Evolutionary conservation across 1,139 yeast genomes (phyloP).

Genomic region (Zygosaccharomyces sapae): DNA sequence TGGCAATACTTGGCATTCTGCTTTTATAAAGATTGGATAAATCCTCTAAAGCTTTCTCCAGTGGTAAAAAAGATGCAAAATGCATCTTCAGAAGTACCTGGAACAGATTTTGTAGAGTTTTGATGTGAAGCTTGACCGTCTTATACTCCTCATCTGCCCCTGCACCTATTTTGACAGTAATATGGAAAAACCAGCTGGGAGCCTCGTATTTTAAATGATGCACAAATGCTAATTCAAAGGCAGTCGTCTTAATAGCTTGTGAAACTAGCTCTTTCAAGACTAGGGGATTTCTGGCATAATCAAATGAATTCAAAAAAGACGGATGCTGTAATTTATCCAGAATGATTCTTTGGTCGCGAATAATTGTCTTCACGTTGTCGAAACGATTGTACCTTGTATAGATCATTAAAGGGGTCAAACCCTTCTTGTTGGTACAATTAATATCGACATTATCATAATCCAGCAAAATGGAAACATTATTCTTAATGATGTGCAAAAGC

Average conservation of each 20-base stretch:
- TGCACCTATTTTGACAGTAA: constrained; percentile 11
- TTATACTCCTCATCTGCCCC: constrained; percentile 4
- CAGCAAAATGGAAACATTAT: constrained; percentile 44
- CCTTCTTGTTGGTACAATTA: constrained; percentile 57
- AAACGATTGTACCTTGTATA: constrained; percentile 66
- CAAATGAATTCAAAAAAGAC: constrained; percentile 44
- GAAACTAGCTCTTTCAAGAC: constrained; percentile 21
- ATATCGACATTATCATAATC: constrained; percentile 46
- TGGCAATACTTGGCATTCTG: constrained; percentile 16
- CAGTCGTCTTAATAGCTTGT: constrained; percentile 14
- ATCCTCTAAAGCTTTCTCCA: constrained; percentile 12
- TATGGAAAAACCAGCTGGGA: constrained; percentile 21
- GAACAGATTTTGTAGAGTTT: constrained; percentile 17
- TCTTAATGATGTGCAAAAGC: constrained; percentile 62
- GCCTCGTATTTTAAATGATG: constrained; percentile 21
- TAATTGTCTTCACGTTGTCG: constrained; percentile 50
- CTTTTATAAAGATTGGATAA: constrained; percentile 14
- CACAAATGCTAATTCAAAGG: constrained; percentile 15
- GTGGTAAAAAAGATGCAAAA: constrained; percentile 20
- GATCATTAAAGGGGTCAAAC: constrained; percentile 65
- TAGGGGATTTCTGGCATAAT: constrained; percentile 45
- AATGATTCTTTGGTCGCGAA: constrained; percentile 46
- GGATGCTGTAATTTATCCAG: constrained; percentile 39
- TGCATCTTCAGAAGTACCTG: constrained; percentile 13
- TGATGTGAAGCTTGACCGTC: constrained; percentile 17